Evolutionary conservation across 805 yeast species (phyloP), one percentile per base, ranked within the genome.

Genomic region (Candida germanica): DNA sequence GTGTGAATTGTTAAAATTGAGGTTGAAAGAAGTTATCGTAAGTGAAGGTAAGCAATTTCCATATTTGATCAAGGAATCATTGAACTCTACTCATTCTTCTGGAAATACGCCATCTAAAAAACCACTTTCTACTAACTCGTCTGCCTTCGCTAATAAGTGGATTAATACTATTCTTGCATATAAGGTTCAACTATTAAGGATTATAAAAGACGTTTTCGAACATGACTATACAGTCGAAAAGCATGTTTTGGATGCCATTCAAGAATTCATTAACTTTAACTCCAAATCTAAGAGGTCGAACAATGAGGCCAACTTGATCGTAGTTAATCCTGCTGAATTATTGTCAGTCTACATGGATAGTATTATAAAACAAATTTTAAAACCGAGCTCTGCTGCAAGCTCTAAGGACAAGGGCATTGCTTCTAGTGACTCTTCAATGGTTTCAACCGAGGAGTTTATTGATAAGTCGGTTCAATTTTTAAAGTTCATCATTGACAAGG

Each of bases 401-500:
- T 23, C 31, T 5, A 36, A 24, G 16, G 39, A 36, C n/a, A 29
- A 26, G 12, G 14, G 14, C 13, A 31, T 36, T 19, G 36, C 44
- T 4, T 40, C 49, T 14, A 39, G 46, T 11, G 58, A 55, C 36
- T 51, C 44, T 11, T 24, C 40, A 6, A 18, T 37, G 6, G 15
- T 32, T 7, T 20, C 28, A 16, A 47, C 55, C 3, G 66, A 63
- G 47, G 66, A 48, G 6, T 56, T 75, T 7, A 59, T 87, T 36
- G 67, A 66, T 29, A 71, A 73, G 18, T 75, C 87, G 0, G 70
- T 85, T 9, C 59, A 69, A 15, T 71, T 89, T 21, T 79, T 88
- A 50, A 66, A 81, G 38, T 80, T 77, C 51, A 69, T 88, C 30
- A 71, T 77, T 40, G 96, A 89, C 48, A 89, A 87, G 51, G 96